phyloP scores from a whole-genome alignment of 116 monocot genomes.

The Posidonia oceanica region DNA sequence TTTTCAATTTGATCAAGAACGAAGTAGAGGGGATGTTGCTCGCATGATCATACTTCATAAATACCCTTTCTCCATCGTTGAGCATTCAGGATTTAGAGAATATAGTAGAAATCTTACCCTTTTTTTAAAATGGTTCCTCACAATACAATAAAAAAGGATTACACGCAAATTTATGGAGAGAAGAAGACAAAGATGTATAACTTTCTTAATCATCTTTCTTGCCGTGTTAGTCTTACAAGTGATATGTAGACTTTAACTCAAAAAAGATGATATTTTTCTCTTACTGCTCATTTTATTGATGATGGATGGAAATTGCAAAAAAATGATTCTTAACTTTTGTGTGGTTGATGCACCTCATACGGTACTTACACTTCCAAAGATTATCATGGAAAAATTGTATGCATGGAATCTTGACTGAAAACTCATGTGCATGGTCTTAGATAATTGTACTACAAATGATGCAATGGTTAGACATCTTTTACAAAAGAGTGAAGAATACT shows the following conservation, averaged over 20 bases:
- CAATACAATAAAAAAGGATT: not conserved
- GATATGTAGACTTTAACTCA: constrained; percentile 2
- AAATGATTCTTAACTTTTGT: not conserved
- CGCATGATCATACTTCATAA: constrained; percentile 2
- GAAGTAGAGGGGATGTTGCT: not conserved
- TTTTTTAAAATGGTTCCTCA: not conserved
- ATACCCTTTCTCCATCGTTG: constrained; percentile 7
- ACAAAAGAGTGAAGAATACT: too few species aligned
- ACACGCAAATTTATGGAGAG: not conserved
- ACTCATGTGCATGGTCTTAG: too few species aligned
- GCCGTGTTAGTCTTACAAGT: not conserved
- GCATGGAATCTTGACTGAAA: too few species aligned
- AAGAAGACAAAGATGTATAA: not conserved
- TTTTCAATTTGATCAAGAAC: not conserved
- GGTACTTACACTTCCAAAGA: not conserved
- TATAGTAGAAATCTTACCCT: not conserved
- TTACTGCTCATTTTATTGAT: constrained; percentile 2
- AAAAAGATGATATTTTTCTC: not conserved
- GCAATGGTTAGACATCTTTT: too few species aligned
- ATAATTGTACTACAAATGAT: too few species aligned
- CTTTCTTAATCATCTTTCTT: too few species aligned
- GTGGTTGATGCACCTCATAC: not conserved
- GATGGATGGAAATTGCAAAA: not conserved
- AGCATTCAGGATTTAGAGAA: constrained; percentile 1
- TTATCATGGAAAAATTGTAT: not conserved